Percentiles rank a stretch among this genome's conserved stretches.
phyloP scores from a whole-genome alignment of 2,329 filamentous ascomycete species.

The Alternaria solani region DNA sequence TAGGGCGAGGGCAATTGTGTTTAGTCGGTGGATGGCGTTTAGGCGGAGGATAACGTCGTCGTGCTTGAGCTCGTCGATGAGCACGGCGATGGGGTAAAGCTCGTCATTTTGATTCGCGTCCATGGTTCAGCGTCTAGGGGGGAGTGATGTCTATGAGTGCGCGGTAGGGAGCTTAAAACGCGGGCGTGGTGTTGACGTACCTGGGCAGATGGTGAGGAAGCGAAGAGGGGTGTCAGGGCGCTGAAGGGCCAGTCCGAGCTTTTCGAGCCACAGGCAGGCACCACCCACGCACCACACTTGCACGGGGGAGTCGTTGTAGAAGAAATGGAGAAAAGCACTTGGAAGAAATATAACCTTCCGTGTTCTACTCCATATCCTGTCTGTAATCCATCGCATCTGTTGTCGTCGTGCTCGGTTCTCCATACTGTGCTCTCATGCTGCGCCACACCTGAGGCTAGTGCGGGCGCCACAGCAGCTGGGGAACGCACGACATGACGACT shows the following conservation, averaged over 20 bases:
- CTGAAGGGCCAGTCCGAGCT: slow-evolving; percentile 21
- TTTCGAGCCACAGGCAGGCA: slow-evolving; percentile 18
- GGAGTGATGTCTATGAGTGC: slow-evolving; percentile 37
- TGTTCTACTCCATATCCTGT: neutral
- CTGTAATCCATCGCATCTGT: neutral
- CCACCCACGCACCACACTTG: slow-evolving; percentile 4
- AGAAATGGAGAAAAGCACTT: neutral
- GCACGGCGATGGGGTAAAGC: slow-evolving; percentile 98
- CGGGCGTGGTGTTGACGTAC: slow-evolving; percentile 48
- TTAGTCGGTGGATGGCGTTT: slow-evolving; percentile 97
- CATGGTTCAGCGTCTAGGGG: slow-evolving; percentile 64
- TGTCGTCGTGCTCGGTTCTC: neutral
- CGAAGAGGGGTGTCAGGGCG: slow-evolving; percentile 35
- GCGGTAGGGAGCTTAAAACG: slow-evolving; percentile 32
- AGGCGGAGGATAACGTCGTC: slow-evolving; percentile 97
- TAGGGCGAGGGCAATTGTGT: slow-evolving; percentile 95
- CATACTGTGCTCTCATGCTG: neutral
- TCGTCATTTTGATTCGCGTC: slow-evolving; percentile 95
- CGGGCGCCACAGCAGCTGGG: neutral
- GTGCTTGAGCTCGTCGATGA: slow-evolving; percentile 99
- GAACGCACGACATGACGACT: neutral
- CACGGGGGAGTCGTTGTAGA: neutral
- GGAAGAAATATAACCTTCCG: no score
- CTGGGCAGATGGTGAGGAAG: slow-evolving; percentile 41
- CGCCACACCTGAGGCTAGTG: neutral